phyloP scores from a whole-genome alignment of 1,284 basidiomycete species.

The Takashimella koratensis region DNA sequence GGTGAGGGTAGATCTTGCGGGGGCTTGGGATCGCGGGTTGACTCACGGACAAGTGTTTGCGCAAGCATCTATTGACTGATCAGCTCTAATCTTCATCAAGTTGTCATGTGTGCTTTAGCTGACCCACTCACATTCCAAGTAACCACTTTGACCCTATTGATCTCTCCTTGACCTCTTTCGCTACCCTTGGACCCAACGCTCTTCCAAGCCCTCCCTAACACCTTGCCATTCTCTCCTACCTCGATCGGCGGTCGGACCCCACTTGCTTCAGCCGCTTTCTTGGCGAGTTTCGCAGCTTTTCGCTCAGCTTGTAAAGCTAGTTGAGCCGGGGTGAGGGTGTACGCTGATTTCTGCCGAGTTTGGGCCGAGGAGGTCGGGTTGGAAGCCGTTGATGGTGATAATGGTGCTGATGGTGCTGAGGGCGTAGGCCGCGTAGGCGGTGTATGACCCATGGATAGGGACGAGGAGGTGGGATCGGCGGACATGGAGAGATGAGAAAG shows the following conservation, averaged over 20 bases:
- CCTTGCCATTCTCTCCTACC: too few relatives aligned
- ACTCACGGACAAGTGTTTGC: conserved; percentile 49
- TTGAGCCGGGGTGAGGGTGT: conserved; percentile 44
- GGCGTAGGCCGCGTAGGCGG: conserved; percentile 5
- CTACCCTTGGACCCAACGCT: too few relatives aligned
- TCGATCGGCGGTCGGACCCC: too few relatives aligned
- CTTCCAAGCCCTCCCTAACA: too few relatives aligned
- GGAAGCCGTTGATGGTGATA: conserved; percentile 35
- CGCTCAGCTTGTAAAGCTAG: conserved; percentile 38
- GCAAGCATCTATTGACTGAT: conserved; percentile 56
- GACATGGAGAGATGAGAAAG: not conserved
- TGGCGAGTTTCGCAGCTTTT: conserved; percentile 42
- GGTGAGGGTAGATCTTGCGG: too few relatives aligned
- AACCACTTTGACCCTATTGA: conserved; percentile 70
- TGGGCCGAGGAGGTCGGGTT: conserved; percentile 29
- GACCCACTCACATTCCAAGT: conserved; percentile 51
- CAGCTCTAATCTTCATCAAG: conserved; percentile 2
- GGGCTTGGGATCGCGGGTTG: not conserved
- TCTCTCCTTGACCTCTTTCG: too few relatives aligned
- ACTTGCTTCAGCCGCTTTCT: conserved; percentile 27
- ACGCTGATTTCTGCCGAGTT: too few relatives aligned
- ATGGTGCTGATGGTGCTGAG: conserved; percentile 31
- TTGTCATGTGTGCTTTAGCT: not conserved
- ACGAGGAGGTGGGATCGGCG: not conserved
- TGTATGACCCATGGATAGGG: not conserved